A percentile compares a stretch with the other conserved stretches of the same genome.
These are phyloP conservation scores for Homolaphlyctis polyrhiza DNA, from an alignment of 371 early-diverging fungal species.

Conservation along the genomic window DNA sequence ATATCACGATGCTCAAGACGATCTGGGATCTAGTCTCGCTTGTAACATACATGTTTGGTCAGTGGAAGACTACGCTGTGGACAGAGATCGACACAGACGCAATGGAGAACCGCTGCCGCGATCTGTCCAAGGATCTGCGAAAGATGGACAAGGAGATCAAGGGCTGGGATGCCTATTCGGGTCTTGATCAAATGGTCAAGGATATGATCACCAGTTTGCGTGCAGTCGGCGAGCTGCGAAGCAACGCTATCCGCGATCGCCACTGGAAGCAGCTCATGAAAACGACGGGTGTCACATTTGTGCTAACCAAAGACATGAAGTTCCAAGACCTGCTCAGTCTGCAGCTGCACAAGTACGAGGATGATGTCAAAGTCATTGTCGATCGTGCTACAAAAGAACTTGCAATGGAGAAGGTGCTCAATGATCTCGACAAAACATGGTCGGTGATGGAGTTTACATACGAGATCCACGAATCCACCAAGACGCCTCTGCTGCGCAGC, in stretches of 20 bases:
- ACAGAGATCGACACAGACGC: slow-evolving; percentile 56
- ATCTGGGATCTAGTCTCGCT: slow-evolving; percentile 58
- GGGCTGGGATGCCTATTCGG: slow-evolving; percentile 59
- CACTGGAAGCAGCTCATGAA: slow-evolving; percentile 68
- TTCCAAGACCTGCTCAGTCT: slow-evolving; percentile 57
- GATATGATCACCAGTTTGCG: slow-evolving; percentile 59
- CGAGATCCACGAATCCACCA: slow-evolving; percentile 50
- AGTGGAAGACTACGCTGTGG: slow-evolving; percentile 56
- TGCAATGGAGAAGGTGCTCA: slow-evolving; percentile 58
- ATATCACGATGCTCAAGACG: slow-evolving; percentile 55
- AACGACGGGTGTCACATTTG: slow-evolving; percentile 58
- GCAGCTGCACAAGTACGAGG: slow-evolving; percentile 59
- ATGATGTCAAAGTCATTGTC: slow-evolving; percentile 60
- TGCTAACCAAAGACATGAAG: slow-evolving; percentile 55
- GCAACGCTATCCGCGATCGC: slow-evolving; percentile 55
- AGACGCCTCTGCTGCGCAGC: slow-evolving; percentile 41
- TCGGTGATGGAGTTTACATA: slow-evolving; percentile 55
- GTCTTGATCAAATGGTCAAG: slow-evolving; percentile 59
- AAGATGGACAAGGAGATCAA: slow-evolving; percentile 63
- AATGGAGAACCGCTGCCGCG: slow-evolving; percentile 55
- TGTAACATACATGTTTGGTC: slow-evolving; percentile 53
- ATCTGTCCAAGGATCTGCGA: slow-evolving; percentile 53
- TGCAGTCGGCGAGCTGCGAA: slow-evolving; percentile 58
- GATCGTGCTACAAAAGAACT: slow-evolving; percentile 60
- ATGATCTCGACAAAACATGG: slow-evolving; percentile 58